Evolutionary conservation across 192 early-diverging fungal species (phyloP), one percentile per base, ranked within the genome.

Genomic region (Coemansia sp.): DNA sequence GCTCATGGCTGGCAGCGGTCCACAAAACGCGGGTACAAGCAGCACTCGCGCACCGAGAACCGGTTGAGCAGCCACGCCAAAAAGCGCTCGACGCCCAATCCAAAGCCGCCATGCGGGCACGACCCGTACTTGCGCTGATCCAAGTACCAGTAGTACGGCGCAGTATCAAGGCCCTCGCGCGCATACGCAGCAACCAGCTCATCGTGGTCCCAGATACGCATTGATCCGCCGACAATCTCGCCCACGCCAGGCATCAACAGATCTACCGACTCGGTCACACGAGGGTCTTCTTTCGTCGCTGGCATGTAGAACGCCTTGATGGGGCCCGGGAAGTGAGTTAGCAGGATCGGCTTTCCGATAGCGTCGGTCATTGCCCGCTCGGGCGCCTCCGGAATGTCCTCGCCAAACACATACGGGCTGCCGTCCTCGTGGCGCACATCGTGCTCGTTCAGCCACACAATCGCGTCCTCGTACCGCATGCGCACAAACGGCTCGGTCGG

Each of bases 281-380:
- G 76, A 9, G 65, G 72, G 68, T 99, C 92, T 10, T 93, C 89
- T 54, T 83, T 75, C 70, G 89, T 92, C 36, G 89, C 81, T 81
- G 97, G 96, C 97, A 99, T 99, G 83, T 99, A 99, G 88, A 99
- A 99, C 5, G 88, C 83, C 89, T 99, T 99, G 82, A 98, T 95
- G 51, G 96, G 91, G 25, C 85, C 90, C n/a, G 97, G 97, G 89
- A 99, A 99, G 48, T 89, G 88, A 74, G 89, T 92, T 48, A 99
- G 82, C 67, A 99, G 84, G 62, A 99, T 98, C 28, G 97, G 97
- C 66, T 90, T 87, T 74, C 85, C 85, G 70, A 99, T 97, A 51
- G 94, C 86, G 80, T 99, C 95, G n/a, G 96, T 99, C 98, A 99
- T 99, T 63, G 82, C 75, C 64, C 98, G 92, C 81, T 99, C 98